Base-by-base conservation (phyloP, 257 asterid species). In the Scutellaria baicalensis region DNA sequence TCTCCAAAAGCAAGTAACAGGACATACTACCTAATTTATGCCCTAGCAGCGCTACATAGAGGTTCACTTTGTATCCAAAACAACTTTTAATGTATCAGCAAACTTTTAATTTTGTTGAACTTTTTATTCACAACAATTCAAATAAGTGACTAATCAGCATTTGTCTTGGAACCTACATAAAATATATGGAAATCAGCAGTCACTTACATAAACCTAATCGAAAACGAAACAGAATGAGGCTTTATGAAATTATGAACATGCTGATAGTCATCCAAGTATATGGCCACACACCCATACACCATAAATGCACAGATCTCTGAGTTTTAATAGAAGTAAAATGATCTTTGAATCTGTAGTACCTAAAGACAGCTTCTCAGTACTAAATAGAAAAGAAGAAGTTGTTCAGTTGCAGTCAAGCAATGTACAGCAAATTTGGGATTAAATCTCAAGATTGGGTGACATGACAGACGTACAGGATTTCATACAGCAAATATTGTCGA, bases 131-230 rank as follows among this genome's bases (percentile, higher is more conserved):
- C 36, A 17, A 18, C 21, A 33, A 64, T 23, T 20, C 67, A 18
- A 36, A 67, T 42, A 66, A 51, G 50, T 14, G 31, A 59, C 40
- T 43, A 48, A 63, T 44, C 17, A 33, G 56, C 72, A 70, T 61
- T 20, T 39, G 39, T 16, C 16, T 61, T 36, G 17, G 33, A 27
- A 31, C 56, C 73, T 40, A 35, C 17, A 21, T 17, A 67, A 40
- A 45, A 80, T 36, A 10, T 48, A 55, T 31, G 68, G 62, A 49
- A 68, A 71, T 66, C 16, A 49, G 64, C 48, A 66, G 42, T 35
- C 55, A 17, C 6, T 57, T 14, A 16, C 18, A 58, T 39, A 49
- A 40, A 70, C 48, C 42, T 21, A 39, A 35, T 44, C 5, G 45
- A 43, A 21, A 69, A 20, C 9, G 16, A 14, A 61, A 39, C 11